Evolutionary conservation across 495 filamentous ascomycete species (phyloP).

Genomic region (Viridothelium virens): DNA sequence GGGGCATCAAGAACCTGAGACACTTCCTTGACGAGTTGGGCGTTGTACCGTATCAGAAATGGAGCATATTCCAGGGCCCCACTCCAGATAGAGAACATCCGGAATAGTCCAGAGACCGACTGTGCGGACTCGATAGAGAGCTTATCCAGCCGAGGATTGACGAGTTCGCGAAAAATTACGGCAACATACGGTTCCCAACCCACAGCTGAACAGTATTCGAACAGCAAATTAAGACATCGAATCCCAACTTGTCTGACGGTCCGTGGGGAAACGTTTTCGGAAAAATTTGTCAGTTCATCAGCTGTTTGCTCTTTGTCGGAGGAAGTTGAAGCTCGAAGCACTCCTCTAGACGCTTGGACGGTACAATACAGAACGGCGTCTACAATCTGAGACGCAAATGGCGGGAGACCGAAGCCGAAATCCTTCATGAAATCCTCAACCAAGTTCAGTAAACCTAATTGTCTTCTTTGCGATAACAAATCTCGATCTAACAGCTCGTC

Average conservation of each 20-base stretch:
- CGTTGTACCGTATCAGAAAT: slow-evolving; percentile 59
- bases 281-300: slow-evolving; percentile 24
- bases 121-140: slow-evolving; percentile 83
- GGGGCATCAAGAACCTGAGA: slow-evolving; percentile 62
- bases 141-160: slow-evolving; percentile 68
- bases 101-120: slow-evolving; percentile 72
- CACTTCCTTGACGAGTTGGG: slow-evolving; percentile 56
- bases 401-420: slow-evolving; percentile 58
- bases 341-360: slow-evolving; percentile 55
- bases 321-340: slow-evolving; percentile 15
- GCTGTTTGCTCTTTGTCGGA: slow-evolving; percentile 41
- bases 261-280: slow-evolving; percentile 32
- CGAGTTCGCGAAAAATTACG: slow-evolving; percentile 61
- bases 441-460: slow-evolving; percentile 84
- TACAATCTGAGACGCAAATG: slow-evolving; percentile 55
- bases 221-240: slow-evolving; percentile 70
- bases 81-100: slow-evolving; percentile 74
- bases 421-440: slow-evolving; percentile 78
- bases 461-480: slow-evolving; percentile 59
- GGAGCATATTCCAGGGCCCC: slow-evolving; percentile 54
- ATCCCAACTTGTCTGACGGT: slow-evolving; percentile 64
- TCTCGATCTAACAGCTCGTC: slow-evolving; percentile 45
- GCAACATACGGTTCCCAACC: slow-evolving; percentile 65
- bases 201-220: slow-evolving; percentile 56
- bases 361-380: slow-evolving; percentile 73